These are phyloP conservation scores for Fusarium sp. DNA, from an alignment of 2,329 filamentous ascomycete species.

Conservation along the genomic window DNA sequence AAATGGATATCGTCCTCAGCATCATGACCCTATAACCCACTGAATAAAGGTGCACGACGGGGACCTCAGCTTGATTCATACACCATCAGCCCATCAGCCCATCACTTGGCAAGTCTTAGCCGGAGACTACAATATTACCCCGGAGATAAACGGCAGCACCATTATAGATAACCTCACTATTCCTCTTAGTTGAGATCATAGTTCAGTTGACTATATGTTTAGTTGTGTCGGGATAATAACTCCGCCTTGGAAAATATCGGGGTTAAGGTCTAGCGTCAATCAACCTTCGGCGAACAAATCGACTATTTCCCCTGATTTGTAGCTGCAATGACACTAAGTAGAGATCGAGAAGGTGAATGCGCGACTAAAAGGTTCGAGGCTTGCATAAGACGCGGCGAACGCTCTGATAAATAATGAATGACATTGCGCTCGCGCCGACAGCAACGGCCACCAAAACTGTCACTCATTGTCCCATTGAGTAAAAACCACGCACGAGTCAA, in stretches of 20 bases:
- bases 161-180: conserved; percentile 3
- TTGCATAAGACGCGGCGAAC: conserved; percentile 17
- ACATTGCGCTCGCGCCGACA: not conserved
- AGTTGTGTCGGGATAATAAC: not conserved
- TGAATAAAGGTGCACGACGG: not conserved
- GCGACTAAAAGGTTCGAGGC: not conserved
- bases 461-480: not conserved
- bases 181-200: conserved; percentile 13
- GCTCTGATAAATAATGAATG: conserved; percentile 5
- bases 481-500: conserved; percentile 7
- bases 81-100: not conserved
- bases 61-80: not conserved
- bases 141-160: conserved; percentile 1
- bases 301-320: not conserved
- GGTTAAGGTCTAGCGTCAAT: not conserved
- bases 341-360: not conserved
- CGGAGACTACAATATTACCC: conserved; percentile 2
- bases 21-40: conserved; percentile 2
- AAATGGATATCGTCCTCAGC: not conserved
- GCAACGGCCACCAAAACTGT: not conserved
- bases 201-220: conserved; percentile 1
- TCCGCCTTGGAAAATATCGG: not conserved
- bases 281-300: not conserved
- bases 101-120: not conserved
- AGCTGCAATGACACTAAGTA: not conserved